These are phyloP conservation scores for Penicillium malachiteum DNA, from an alignment of 495 filamentous ascomycete genomes.

Conservation along the genomic window DNA sequence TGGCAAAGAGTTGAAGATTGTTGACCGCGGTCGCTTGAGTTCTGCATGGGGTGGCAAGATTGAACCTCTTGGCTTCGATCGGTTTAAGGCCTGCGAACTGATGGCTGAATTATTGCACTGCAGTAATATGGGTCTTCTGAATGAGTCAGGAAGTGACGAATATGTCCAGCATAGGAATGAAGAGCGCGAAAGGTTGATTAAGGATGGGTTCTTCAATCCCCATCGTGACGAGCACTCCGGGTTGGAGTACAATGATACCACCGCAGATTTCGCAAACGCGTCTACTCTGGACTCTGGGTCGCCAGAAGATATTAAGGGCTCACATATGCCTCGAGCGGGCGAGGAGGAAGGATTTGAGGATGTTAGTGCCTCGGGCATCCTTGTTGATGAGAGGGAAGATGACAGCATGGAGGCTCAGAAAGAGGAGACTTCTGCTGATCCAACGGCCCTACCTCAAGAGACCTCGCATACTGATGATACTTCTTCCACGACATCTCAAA, in stretches of 20 bases:
- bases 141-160: conserved; percentile 87
- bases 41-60: conserved; percentile 88
- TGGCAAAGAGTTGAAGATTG: conserved; percentile 56
- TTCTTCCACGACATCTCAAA: conserved; percentile 1
- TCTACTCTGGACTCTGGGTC: conserved; percentile 37
- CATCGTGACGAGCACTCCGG: conserved; percentile 39
- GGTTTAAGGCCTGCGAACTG: conserved; percentile 98
- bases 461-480: conserved; percentile 3
- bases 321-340: conserved; percentile 70
- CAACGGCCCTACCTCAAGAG: not conserved
- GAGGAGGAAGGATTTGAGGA: conserved; percentile 97
- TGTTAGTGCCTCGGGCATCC: conserved; percentile 67
- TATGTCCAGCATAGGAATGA: conserved; percentile 78
- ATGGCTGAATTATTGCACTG: conserved; percentile 98
- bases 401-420: conserved; percentile 34
- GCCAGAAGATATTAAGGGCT: conserved; percentile 47
- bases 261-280: conserved; percentile 41
- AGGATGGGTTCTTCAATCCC: conserved; percentile 56
- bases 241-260: conserved; percentile 51
- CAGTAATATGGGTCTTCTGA: conserved; percentile 97
- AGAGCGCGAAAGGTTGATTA: conserved; percentile 75
- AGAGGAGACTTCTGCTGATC: conserved; percentile 1
- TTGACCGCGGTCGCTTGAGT: conserved; percentile 65
- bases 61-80: conserved; percentile 93
- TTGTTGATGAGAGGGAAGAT: conserved; percentile 58